These are phyloP conservation scores for Alternaria metachromatica DNA, from an alignment of 2,329 filamentous ascomycete genomes.

Conservation along the genomic window DNA sequence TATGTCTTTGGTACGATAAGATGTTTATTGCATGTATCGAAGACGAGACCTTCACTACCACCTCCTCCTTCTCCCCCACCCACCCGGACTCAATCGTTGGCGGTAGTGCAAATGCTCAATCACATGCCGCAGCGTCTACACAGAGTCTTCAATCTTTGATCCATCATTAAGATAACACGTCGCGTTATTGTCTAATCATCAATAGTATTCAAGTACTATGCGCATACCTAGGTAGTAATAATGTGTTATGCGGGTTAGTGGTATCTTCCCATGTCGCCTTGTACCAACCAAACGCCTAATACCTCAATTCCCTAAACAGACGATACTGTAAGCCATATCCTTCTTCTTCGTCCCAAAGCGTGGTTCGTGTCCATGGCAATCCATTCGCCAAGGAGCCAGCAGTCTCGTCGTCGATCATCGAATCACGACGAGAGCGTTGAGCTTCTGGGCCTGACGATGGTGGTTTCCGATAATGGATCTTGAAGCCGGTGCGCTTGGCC, in stretches of 20 bases:
- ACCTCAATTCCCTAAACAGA: background rate
- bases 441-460: background rate
- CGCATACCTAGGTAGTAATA: background rate
- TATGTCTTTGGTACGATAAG: background rate
- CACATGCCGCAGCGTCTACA: background rate
- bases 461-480: background rate
- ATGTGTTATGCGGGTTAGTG: constrained; percentile 1
- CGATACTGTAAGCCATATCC: background rate
- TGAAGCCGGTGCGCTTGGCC: background rate
- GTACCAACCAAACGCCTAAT: constrained; percentile 7
- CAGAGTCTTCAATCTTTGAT: background rate
- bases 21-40: background rate
- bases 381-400: background rate
- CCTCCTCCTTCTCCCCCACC: background rate
- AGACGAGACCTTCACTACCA: background rate
- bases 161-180: background rate
- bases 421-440: background rate
- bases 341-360: background rate
- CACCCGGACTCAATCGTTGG: background rate
- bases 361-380: background rate
- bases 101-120: background rate
- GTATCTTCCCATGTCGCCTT: constrained; percentile 8
- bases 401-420: background rate
- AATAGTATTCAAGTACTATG: background rate
- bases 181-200: background rate